Evolutionary conservation across 2,329 filamentous ascomycete genomes (phyloP).

Genomic region (Fusarium chaquense): DNA sequence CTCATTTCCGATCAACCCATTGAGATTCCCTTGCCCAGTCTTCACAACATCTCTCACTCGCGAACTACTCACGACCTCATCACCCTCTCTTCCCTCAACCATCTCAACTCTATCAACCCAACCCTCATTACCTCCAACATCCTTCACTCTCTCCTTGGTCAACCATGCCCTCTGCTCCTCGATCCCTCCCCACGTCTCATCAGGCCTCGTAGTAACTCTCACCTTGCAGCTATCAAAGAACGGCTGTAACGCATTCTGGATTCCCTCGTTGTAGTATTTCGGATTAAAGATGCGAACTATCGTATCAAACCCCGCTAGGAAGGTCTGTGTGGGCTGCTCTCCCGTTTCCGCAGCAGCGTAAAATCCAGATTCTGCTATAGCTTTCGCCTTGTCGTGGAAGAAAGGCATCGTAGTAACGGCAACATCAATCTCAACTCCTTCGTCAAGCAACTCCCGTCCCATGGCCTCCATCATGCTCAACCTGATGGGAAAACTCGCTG

Average conservation of each 20-base stretch:
- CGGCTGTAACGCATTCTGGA: slow-evolving; percentile 67
- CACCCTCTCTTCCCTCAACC: slow-evolving; percentile 61
- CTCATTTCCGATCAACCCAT: slow-evolving; percentile 65
- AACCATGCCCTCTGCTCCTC: slow-evolving; percentile 62
- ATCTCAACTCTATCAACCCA: slow-evolving; percentile 74
- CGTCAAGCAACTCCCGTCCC: slow-evolving; percentile 64
- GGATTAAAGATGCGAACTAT: slow-evolving; percentile 77
- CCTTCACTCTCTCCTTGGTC: slow-evolving; percentile 59
- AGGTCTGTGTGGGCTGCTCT: slow-evolving; percentile 65
- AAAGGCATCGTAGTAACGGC: slow-evolving; percentile 78
- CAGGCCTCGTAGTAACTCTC: slow-evolving; percentile 72
- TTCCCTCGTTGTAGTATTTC: slow-evolving; percentile 71
- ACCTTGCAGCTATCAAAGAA: slow-evolving; percentile 74
- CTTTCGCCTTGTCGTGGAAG: slow-evolving; percentile 77
- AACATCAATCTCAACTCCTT: slow-evolving; percentile 66
- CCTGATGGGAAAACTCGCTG: slow-evolving; percentile 75
- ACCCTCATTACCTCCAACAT: slow-evolving; percentile 64
- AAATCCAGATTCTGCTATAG: slow-evolving; percentile 62
- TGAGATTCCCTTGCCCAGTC: slow-evolving; percentile 61
- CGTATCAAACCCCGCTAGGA: slow-evolving; percentile 82
- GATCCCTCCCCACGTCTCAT: slow-evolving; percentile 68
- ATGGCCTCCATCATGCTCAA: slow-evolving; percentile 79
- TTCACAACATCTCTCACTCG: slow-evolving; percentile 70
- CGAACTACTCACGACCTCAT: slow-evolving; percentile 69
- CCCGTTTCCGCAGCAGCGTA: slow-evolving; percentile 50